Conservation (phyloP, 192 early-diverging fungal species). For the Coemansia aciculifera region DNA sequence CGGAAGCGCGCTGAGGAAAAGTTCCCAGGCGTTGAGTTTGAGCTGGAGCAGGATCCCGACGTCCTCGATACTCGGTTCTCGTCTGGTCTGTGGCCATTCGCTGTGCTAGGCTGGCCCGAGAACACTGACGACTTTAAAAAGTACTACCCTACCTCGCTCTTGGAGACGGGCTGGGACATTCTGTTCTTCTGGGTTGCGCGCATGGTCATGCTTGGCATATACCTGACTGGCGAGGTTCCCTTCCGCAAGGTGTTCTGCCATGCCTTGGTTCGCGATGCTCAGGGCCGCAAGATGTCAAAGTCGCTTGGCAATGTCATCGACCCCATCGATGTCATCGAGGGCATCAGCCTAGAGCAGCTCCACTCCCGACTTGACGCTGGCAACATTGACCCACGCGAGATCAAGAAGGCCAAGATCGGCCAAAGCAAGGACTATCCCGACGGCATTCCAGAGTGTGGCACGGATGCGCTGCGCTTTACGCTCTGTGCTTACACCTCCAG, state of each 20-base stretch:
- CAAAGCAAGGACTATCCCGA: constrained; percentile 90
- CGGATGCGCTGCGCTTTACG: constrained; percentile 89
- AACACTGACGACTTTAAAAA: constrained; percentile 78
- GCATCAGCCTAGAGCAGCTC: constrained; percentile 78
- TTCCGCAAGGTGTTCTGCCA: constrained; percentile 97
- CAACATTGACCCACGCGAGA: constrained; percentile 89
- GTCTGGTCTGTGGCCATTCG: constrained; percentile 97
- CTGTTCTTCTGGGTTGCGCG: constrained; percentile 99
- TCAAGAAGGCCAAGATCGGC: constrained; percentile 81
- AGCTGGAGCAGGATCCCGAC: constrained; percentile 93
- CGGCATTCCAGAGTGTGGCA: constrained; percentile 97
- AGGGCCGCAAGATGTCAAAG: constrained; percentile 99
- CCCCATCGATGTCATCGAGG: constrained; percentile 94
- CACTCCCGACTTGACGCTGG: constrained; percentile 76
- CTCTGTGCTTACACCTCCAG: constrained; percentile 74
- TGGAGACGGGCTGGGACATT: constrained; percentile 99
- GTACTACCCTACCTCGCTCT: constrained; percentile 88
- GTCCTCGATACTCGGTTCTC: constrained; percentile 99
- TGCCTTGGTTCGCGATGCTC: constrained; percentile 96
- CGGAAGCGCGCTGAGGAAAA: constrained; percentile 68
- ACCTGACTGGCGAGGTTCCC: constrained; percentile 92
- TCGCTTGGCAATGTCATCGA: constrained; percentile 97
- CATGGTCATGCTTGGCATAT: constrained; percentile 98
- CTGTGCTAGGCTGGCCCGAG: constrained; percentile 96
- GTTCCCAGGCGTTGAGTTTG: constrained; percentile 78